phyloP scores from a whole-genome alignment of 148 eudicot species.

The Amaranthus hypochondriacus region DNA sequence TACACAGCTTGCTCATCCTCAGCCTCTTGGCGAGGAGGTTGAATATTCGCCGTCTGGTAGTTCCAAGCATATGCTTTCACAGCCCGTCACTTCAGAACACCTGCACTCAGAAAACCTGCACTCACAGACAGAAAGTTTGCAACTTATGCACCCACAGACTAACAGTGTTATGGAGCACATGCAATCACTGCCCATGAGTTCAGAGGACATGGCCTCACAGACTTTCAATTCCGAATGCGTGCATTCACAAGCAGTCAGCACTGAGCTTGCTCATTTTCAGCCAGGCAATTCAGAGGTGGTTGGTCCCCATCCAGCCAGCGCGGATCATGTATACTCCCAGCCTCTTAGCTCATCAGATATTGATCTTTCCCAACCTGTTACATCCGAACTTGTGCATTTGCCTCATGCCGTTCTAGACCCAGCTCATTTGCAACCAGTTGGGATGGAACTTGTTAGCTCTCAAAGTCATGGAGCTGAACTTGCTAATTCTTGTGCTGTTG shows the following conservation, averaged over 20 bases:
- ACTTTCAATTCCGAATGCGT: neutral
- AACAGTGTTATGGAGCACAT: conserved; percentile 5
- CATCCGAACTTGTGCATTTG: conserved; percentile 1
- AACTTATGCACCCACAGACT: conserved; percentile 15
- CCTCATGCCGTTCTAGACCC: conserved; percentile 20
- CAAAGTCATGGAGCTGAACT: conserved; percentile 18
- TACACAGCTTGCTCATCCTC: conserved; percentile 21
- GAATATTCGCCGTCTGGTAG: conserved; percentile 10
- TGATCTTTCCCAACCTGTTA: too few relatives aligned
- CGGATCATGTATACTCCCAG: conserved; percentile 15
- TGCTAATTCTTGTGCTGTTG: conserved; percentile 12
- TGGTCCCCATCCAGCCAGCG: neutral
- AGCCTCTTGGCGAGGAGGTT: conserved; percentile 30
- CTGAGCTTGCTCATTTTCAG: conserved; percentile 15
- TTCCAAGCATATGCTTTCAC: conserved; percentile 16
- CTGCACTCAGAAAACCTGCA: conserved; percentile 19
- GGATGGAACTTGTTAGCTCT: conserved; percentile 14
- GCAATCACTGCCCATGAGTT: conserved; percentile 8
- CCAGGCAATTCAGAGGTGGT: neutral
- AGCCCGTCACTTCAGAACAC: conserved; percentile 18
- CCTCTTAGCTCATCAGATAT: conserved; percentile 11
- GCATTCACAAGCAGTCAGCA: conserved; percentile 6
- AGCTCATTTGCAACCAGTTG: conserved; percentile 18
- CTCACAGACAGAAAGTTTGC: neutral
- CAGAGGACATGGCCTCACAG: conserved; percentile 15